Conservation (phyloP, 441 rosid species). For the Heliophila coronopifolia region DNA sequence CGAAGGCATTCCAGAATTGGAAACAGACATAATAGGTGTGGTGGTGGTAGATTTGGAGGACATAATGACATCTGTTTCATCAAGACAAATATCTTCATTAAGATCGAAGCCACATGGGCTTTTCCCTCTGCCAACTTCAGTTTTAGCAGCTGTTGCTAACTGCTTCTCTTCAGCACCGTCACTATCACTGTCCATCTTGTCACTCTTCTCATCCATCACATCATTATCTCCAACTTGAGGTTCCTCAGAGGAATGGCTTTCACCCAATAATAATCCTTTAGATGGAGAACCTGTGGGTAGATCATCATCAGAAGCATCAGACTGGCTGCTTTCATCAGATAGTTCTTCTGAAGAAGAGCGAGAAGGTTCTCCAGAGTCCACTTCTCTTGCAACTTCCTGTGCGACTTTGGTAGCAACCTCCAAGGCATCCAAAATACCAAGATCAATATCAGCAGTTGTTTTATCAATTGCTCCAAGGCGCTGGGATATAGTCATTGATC, state of each 20-base stretch:
- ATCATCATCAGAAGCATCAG: slow-evolving; percentile 37
- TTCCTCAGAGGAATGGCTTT: slow-evolving; percentile 38
- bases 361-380: slow-evolving; percentile 56
- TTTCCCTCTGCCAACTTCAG: slow-evolving; percentile 44
- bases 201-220: slow-evolving; percentile 32
- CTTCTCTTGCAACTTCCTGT: slow-evolving; percentile 87
- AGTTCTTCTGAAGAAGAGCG: slow-evolving; percentile 57
- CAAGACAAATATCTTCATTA: slow-evolving; percentile 72
- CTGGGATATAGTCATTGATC: slow-evolving; percentile 28
- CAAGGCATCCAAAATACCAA: slow-evolving; percentile 79
- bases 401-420: slow-evolving; percentile 92
- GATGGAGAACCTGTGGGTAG: slow-evolving; percentile 25
- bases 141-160: slow-evolving; percentile 49
- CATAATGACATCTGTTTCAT: slow-evolving; percentile 54
- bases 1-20: slow-evolving; percentile 57
- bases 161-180: slow-evolving; percentile 55
- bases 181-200: slow-evolving; percentile 32
- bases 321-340: slow-evolving; percentile 39
- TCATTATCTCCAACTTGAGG: slow-evolving; percentile 31
- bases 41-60: slow-evolving; percentile 41
- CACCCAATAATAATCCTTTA: slow-evolving; percentile 39
- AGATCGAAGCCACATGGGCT: slow-evolving; percentile 67
- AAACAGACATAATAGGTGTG: slow-evolving; percentile 30
- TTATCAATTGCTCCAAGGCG: slow-evolving; percentile 39
- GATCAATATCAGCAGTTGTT: slow-evolving; percentile 53